Base-by-base conservation (phyloP, 371 early-diverging fungal species). In the Mortierella sp. region DNA sequence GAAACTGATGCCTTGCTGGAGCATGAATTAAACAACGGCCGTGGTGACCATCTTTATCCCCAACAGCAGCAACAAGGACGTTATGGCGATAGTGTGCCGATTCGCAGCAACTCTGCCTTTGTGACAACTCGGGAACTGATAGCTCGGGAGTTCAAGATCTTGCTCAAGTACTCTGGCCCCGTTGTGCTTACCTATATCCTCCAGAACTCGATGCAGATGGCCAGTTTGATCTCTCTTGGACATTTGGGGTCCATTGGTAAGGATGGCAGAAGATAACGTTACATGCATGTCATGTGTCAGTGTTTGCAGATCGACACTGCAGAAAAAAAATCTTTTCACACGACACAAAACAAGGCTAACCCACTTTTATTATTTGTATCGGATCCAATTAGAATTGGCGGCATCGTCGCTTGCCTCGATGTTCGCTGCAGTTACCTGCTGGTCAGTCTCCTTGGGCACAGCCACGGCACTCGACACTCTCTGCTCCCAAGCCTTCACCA, bases 381-480 rank as follows among this genome's bases (percentile, higher is more conserved):
- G 48, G 63, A 32, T 32, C 63, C 63, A 18, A 32, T 92, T 54
- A 72, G 96, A 97, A 89, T 89, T 97, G 48, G 97, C 96, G 0
- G 95, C 96, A 0, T 90, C 93, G 16, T 93, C 96, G 18, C 88
- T 97, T 18, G 92, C 95, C 3, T 91, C 93, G 63, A 95, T 97
- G 95, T 95, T 94, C 81, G 94, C 95, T 27, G 94, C 95, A 56
- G 96, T 97, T 6, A 94, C 96, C 14, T 97, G 97, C 35, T 95
- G 93, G 91, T 95, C 95, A 14, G 88, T 97, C 51, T 93, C 95
- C 18, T 92, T 94, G 51, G 97, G 96, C 58, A 90, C 94, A 72
- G 93, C 95, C 3, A 93, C 96, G 46, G 97, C 96, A 0, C 89
- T 98, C 38, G 98, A 98, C 87, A 97, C 97, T 6, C 89, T 98